Conservation (phyloP, 768 basidiomycete species). For the Lactarius indigo region DNA sequence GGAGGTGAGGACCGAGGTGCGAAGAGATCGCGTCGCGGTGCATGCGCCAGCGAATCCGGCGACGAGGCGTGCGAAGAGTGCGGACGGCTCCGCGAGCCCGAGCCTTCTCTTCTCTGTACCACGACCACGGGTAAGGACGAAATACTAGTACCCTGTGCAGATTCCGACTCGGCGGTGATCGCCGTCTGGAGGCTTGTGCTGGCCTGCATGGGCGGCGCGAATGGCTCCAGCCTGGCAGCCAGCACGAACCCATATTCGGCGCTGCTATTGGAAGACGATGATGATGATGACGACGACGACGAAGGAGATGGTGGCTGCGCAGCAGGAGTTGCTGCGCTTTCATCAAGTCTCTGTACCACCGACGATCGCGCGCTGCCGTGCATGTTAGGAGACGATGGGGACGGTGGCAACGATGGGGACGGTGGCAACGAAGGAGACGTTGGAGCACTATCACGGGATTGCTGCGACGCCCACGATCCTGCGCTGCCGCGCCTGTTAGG, state of each 20-base stretch:
- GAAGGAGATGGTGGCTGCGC: not conserved
- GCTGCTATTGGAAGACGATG: not conserved
- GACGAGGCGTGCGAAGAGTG: not conserved
- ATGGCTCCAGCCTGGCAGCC: not conserved
- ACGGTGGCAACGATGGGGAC: no score
- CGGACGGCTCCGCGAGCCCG: not conserved
- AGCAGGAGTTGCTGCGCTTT: not conserved
- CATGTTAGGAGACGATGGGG: not conserved
- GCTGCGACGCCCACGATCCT: no score
- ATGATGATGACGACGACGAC: not conserved
- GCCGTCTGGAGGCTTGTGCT: not conserved
- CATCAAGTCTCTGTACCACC: not conserved
- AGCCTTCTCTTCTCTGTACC: not conserved
- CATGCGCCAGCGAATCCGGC: not conserved
- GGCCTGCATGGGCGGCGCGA: slow-evolving; percentile 1
- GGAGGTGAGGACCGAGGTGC: not conserved
- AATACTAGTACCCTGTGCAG: not conserved
- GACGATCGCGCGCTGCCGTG: not conserved
- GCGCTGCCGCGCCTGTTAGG: no score
- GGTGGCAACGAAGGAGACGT: not conserved
- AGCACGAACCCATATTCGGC: not conserved
- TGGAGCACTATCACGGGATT: no score
- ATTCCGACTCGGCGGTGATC: not conserved
- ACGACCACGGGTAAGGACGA: not conserved
- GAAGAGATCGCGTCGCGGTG: not conserved